Evolutionary conservation across 805 yeast genomes (phyloP).

Genomic region (Wickerhamomyces mucosus): DNA sequence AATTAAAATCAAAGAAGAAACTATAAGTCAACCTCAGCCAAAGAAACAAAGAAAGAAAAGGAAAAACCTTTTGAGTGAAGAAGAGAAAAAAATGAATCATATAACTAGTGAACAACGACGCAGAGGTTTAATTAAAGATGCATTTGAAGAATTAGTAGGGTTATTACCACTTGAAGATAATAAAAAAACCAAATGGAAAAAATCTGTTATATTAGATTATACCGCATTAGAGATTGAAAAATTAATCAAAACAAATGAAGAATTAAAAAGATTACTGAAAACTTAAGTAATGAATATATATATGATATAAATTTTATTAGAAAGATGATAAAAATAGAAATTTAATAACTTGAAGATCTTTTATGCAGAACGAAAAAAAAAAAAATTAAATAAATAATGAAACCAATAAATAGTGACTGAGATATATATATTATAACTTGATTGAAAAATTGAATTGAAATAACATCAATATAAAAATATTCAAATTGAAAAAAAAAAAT

Average conservation of each 20-base stretch:
- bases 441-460: neutral
- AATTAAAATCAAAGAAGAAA: too few relatives aligned
- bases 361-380: neutral
- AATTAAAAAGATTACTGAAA: slow-evolving; percentile 7
- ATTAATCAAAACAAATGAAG: slow-evolving; percentile 8
- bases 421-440: too few relatives aligned
- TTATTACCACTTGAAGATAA: slow-evolving; percentile 11
- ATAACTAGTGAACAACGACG: slow-evolving; percentile 19
- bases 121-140: slow-evolving; percentile 16
- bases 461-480: too few relatives aligned
- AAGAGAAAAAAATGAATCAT: slow-evolving; percentile 19
- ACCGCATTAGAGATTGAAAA: slow-evolving; percentile 15
- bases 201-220: slow-evolving; percentile 15
- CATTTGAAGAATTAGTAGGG: slow-evolving; percentile 13
- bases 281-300: neutral
- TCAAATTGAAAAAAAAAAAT: neutral
- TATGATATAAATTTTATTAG: neutral
- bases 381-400: neutral
- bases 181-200: slow-evolving; percentile 12
- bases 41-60: slow-evolving; percentile 10
- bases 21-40: too few relatives aligned
- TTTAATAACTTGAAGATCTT: too few relatives aligned
- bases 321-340: neutral
- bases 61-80: slow-evolving; percentile 15
- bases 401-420: neutral